Base-by-base conservation (phyloP, 345 rosid genomes). In the Erodium maritimum region DNA sequence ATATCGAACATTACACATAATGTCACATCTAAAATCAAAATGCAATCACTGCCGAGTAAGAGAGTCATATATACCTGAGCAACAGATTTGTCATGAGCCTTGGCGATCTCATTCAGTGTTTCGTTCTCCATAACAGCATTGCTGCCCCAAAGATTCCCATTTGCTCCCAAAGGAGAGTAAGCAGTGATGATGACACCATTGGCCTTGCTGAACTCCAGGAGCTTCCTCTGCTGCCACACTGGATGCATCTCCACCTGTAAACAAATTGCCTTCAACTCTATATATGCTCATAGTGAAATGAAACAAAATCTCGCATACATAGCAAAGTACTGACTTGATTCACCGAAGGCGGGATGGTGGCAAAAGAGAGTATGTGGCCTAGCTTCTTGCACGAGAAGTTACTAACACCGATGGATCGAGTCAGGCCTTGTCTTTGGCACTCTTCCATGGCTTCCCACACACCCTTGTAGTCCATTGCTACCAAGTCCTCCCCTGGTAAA, bases 381-480 rank as follows among this genome's bases (percentile, higher is more conserved):
- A 86, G 68, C 74, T 91, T 91, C 52, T 66, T 78, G 75, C 70
- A 64, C 14, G 96, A 91, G 77, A 91, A 91, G 76, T 91, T 91
- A 79, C 97, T 91, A 52, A 88, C 90, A 46, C 97, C 97, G 63
- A 91, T 86, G 25, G 75, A 72, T 20, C 62, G 70, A 59, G 96
- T 88, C 54, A 91, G 34, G 18, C 87, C 96, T 78, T 74, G 56
- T 4, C 84, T 91, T 21, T 86, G 59, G 71, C 97, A 88, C 72
- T 67, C 81, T 69, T 91, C 87, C 97, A 91, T 86, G 24, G 76
- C 87, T 53, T 65, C 76, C 97, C 97, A 88, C n/a, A 90, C 88
- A 59, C 69, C 70, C 56, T 88, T 84, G 23, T 82, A 65, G 22
- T 87, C 91, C 37, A 88, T 70, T 61, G 57, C 23, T 17, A 66